A percentile compares a stretch with the other conserved stretches of the same genome.
Evolutionary conservation across 2,329 filamentous ascomycete genomes (phyloP).

Genomic region (Neospermospora avenae): DNA sequence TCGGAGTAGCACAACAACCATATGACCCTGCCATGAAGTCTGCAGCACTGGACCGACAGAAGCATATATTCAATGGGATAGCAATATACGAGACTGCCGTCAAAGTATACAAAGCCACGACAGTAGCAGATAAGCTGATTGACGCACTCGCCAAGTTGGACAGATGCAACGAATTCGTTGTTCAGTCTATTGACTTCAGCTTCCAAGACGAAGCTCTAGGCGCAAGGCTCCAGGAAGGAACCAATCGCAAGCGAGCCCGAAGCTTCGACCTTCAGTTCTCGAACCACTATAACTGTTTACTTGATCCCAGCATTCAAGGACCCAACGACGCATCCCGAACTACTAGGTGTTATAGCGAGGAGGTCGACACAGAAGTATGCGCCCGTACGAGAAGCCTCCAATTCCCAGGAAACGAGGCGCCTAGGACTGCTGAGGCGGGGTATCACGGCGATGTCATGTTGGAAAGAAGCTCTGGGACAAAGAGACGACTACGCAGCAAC

Average conservation of each 20-base stretch:
- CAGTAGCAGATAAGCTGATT: background rate
- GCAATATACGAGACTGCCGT: background rate
- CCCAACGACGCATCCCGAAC: background rate
- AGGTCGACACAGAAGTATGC: constrained; percentile 1
- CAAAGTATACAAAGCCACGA: background rate
- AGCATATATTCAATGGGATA: background rate
- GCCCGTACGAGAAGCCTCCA: constrained; percentile 2
- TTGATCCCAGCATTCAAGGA: background rate
- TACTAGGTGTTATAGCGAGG: constrained; percentile 1
- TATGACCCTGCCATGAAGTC: background rate
- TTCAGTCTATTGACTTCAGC: background rate
- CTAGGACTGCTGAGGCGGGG: background rate
- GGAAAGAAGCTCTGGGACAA: constrained; percentile 8
- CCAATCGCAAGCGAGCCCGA: constrained; percentile 19
- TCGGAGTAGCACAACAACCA: background rate
- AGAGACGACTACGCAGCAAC: constrained; percentile 1
- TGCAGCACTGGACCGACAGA: background rate
- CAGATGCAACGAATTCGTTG: background rate
- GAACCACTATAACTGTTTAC: background rate
- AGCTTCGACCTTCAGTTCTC: background rate
- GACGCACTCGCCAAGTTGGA: background rate
- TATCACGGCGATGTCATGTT: constrained; percentile 10
- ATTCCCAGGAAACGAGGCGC: background rate
- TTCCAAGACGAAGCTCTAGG: background rate
- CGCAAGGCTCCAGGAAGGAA: constrained; percentile 6